Base-by-base conservation (phyloP, 257 asterid genomes). In the Solanum sejunctum region DNA sequence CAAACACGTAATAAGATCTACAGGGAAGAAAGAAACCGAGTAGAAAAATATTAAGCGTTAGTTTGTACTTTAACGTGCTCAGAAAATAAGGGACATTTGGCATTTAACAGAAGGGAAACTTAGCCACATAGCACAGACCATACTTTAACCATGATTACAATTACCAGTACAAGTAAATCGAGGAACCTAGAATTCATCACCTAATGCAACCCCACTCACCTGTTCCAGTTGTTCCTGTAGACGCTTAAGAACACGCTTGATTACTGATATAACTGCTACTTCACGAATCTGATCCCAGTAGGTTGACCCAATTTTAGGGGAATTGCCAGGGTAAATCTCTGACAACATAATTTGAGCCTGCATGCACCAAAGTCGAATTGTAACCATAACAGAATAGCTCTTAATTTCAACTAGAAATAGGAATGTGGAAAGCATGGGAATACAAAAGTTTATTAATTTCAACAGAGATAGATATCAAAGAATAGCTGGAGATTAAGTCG, bases 271-370 rank as follows among this genome's bases (percentile, higher is more conserved):
- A 70, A 95, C 87, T 52, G 97, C 93, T 90, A 93, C 91, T 88
- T 96, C 99, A 73, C 84, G 92, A 88, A 96, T 91, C 91, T 96
- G 99, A 91, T 96, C 98, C 99, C 99, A 96, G 84, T 96, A 95
- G 85, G 93, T 92, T 84, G 98, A 88, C 77, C 98, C 99, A 82
- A 79, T 85, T 95, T 92, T 95, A 36, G 98, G 94, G 89, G 95
- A 89, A 89, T 88, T 91, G 52, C 99, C 99, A 85, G 98, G 98
- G 90, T 93, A 93, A 87, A 96, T 96, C 92, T 96, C 98, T 73
- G 98, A 95, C 85, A 96, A 96, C 94, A 95, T 91, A 89, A 92
- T 88, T 84, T 96, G 98, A 60, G 98, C 99, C 99, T 96, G 87
- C 90, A 88, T 55, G 60, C 83, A 32, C 64, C 64, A 55, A 78